These are phyloP conservation scores for Ogataea methylovora DNA, from an alignment of 805 yeast species.

Conservation along the genomic window DNA sequence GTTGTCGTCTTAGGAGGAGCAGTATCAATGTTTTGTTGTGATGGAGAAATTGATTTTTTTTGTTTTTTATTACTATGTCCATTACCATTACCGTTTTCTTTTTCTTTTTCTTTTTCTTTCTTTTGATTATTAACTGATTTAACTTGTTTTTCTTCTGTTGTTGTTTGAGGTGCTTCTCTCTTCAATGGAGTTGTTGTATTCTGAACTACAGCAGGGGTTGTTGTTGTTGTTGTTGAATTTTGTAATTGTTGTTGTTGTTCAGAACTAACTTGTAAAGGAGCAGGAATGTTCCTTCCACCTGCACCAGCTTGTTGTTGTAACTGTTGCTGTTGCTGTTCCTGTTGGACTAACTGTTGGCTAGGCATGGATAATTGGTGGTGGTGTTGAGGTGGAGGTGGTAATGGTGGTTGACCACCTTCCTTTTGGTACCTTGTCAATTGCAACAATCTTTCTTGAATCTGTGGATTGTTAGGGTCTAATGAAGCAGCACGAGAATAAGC, in stretches of 20 bases:
- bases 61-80: too few relatives aligned
- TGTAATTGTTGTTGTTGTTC: conserved; percentile 13
- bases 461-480: conserved; percentile 89
- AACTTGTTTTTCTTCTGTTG: conserved; percentile 3
- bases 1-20: conserved; percentile 3
- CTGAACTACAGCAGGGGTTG: conserved; percentile 5
- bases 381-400: conserved; percentile 47
- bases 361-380: conserved; percentile 43
- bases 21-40: not conserved
- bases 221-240: conserved; percentile 3
- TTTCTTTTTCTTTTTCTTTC: not conserved
- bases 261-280: conserved; percentile 4
- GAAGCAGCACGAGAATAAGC: conserved; percentile 96
- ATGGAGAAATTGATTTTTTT: too few relatives aligned
- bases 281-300: conserved; percentile 3
- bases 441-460: conserved; percentile 86
- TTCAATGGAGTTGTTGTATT: conserved; percentile 3
- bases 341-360: conserved; percentile 30
- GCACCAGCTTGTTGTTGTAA: conserved; percentile 12
- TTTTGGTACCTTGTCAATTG: conserved; percentile 70
- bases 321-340: conserved; percentile 25
- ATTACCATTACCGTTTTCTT: too few relatives aligned
- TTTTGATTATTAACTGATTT: not conserved
- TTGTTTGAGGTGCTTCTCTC: conserved; percentile 2
- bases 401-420: conserved; percentile 52